Evolutionary conservation across 2,329 filamentous ascomycete genomes (phyloP).

Genomic region (Trichoderma sp.): DNA sequence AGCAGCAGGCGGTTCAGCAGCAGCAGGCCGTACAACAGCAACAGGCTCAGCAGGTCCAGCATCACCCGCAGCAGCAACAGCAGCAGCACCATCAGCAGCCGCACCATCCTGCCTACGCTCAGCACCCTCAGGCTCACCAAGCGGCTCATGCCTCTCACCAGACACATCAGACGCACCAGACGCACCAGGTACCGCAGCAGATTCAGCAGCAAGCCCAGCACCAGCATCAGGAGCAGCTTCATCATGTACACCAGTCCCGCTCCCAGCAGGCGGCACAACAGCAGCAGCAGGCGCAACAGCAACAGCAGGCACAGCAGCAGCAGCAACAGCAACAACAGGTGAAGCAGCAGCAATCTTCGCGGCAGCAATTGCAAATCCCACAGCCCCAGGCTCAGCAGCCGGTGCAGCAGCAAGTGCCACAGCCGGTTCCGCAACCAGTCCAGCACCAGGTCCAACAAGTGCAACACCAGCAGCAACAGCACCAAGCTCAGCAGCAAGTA

Average conservation of each 20-base stretch:
- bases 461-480: constrained; percentile 6
- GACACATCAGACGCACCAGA: constrained; percentile 14
- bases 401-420: constrained; percentile 20
- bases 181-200: constrained; percentile 12
- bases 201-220: constrained; percentile 27
- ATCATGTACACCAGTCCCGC: constrained; percentile 27
- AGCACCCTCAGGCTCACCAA: constrained; percentile 27
- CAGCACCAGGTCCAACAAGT: constrained; percentile 15
- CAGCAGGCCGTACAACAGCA: constrained; percentile 24
- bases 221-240: constrained; percentile 29
- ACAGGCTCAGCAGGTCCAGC: constrained; percentile 26
- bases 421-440: constrained; percentile 23
- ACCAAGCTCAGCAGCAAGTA: constrained; percentile 21
- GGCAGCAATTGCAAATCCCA: constrained; percentile 8
- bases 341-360: constrained; percentile 19
- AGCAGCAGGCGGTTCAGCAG: constrained; percentile 29
- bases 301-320: constrained; percentile 27
- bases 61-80: constrained; percentile 30
- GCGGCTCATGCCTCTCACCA: constrained; percentile 25
- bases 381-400: constrained; percentile 7
- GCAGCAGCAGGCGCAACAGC: constrained; percentile 27
- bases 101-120: constrained; percentile 19
- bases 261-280: constrained; percentile 29
- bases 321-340: constrained; percentile 8
- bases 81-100: constrained; percentile 29